These are phyloP conservation scores for Leccinum pseudoinsigne DNA, from an alignment of 1,284 basidiomycete species.

Conservation along the genomic window DNA sequence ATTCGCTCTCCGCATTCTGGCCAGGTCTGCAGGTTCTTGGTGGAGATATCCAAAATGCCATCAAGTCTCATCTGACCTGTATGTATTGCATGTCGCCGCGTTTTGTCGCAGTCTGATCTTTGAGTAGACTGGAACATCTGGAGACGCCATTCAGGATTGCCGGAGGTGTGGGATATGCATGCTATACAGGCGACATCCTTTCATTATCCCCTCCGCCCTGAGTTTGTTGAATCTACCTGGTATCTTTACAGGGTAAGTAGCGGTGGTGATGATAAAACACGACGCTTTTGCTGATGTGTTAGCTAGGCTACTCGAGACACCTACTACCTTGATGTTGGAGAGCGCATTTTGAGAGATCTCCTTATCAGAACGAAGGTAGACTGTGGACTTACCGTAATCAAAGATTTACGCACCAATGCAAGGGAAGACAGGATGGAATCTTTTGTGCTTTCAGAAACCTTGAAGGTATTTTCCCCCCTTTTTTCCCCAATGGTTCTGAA, in stretches of 20 bases:
- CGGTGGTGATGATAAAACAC: neutral
- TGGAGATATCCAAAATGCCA: conserved; percentile 87
- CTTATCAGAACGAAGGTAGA: conserved; percentile 71
- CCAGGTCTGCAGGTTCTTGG: conserved; percentile 87
- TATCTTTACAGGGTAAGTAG: conserved; percentile 81
- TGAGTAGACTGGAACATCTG: conserved; percentile 85
- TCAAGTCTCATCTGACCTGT: conserved; percentile 85
- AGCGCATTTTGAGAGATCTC: conserved; percentile 80
- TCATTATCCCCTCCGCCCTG: conserved; percentile 87
- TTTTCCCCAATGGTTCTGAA: conserved; percentile 5
- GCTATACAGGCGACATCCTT: conserved; percentile 71
- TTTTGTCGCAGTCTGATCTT: neutral
- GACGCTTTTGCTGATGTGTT: conserved; percentile 6
- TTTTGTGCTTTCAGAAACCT: conserved; percentile 86
- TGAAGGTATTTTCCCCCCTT: conserved; percentile 57
- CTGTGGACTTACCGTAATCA: conserved; percentile 84
- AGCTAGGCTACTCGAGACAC: conserved; percentile 86
- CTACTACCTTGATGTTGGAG: conserved; percentile 90
- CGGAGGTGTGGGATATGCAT: conserved; percentile 87
- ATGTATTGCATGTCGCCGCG: conserved; percentile 29
- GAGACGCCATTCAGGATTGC: conserved; percentile 80
- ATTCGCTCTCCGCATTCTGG: conserved; percentile 88
- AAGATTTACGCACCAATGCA: conserved; percentile 77
- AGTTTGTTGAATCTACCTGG: conserved; percentile 94
- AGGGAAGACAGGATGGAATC: conserved; percentile 93